These are phyloP conservation scores for Fraxinus platypoda DNA, from an alignment of 305 asterid genomes.

Conservation along the genomic window DNA sequence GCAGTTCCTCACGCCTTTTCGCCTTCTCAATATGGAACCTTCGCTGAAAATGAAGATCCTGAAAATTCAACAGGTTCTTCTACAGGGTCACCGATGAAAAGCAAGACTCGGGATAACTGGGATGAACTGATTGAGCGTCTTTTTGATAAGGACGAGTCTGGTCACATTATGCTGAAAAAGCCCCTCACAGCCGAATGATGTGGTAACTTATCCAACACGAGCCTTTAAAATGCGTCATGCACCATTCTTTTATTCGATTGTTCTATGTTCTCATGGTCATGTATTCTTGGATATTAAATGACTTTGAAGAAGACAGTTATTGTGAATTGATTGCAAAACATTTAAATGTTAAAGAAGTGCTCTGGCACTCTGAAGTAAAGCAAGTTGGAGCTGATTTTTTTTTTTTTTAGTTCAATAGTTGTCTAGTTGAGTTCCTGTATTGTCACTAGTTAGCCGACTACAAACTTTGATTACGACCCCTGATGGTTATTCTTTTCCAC, in stretches of 20 bases:
- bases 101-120: conserved; percentile 36
- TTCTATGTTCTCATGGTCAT: background rate
- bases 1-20: conserved; percentile 73
- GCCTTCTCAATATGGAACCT: conserved; percentile 74
- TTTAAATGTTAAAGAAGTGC: background rate
- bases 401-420: background rate
- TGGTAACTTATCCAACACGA: background rate
- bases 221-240: background rate
- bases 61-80: background rate
- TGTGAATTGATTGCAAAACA: background rate
- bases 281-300: background rate
- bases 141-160: conserved; percentile 40
- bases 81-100: conserved; percentile 14
- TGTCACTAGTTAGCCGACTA: background rate
- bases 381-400: background rate
- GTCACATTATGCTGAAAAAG: conserved; percentile 28
- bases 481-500: background rate
- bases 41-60: conserved; percentile 39
- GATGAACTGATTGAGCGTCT: conserved; percentile 41
- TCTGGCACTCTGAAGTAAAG: background rate
- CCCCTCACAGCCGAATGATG: conserved; percentile 19
- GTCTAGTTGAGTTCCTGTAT: background rate
- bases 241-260: background rate
- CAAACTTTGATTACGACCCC: background rate
- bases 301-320: background rate